Evolutionary conservation across 2,329 filamentous ascomycete species (phyloP), one percentile per base, ranked within the genome.

Genomic region (Hypoxylon sp.): DNA sequence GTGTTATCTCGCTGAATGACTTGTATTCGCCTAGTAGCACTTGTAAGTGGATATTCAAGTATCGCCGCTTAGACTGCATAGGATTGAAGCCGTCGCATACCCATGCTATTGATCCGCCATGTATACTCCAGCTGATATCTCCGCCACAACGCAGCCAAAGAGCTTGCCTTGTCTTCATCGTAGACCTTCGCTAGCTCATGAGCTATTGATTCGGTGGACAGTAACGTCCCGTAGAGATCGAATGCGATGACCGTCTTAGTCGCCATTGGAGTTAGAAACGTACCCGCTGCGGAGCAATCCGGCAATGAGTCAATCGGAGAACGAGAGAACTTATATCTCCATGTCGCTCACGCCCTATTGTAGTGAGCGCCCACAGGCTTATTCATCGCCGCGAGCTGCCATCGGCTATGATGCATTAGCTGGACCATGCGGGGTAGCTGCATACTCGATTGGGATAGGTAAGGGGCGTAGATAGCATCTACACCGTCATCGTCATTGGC

Each of bases 41-140:
- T 33, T 1, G 13, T 64, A 74, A 66, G 72, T n/a, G 6, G 22
- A 33, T 27, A 11, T 50, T 50, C 22, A 14, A 49, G 25, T 31
- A 42, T 59, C 1, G 42, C 5, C 25, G 17, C 56, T 17, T 59
- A 25, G 33, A 6, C 14, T 11, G 40, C 2, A 44, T 31, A 60
- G 35, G 58, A 62, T 61, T 54, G 27, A 51, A 54, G 33, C 40
- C 53, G 57, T 46, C 35, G 13, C 13, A 20, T 81, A 91, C 92
- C 85, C 91, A 94, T 94, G 83, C 88, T 90, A 75, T 90, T 94
- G 71, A 91, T 80, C 57, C 92, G 84, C 90, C 90, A 94, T 42
- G 91, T 93, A 74, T 94, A 95, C 79, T 94, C 92, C 7, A 94
- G 82, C 78, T 94, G 92, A 75, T 91, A 91, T 31, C 86, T 85